Base-by-base conservation (phyloP, 768 basidiomycete species). In the Hypholoma sublateritium region DNA sequence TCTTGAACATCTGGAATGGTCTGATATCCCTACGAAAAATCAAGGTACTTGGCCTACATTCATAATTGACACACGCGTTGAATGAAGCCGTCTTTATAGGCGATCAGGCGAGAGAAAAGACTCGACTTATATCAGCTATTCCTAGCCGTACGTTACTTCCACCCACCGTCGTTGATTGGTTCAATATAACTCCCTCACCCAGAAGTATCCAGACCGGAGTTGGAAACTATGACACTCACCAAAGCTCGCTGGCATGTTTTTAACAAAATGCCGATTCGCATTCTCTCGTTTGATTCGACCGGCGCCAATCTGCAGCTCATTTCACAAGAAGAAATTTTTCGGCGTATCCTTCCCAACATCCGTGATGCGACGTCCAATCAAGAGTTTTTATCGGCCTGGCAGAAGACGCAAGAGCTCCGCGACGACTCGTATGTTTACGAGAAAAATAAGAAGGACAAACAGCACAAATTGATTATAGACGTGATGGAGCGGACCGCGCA, bases 201-300 rank as follows among this genome's bases (percentile, higher is more conserved):
- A 41, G 39, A 1, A 17, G 14, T 41, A 17, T 17, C 39, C 17
- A 8, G 5, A 17, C 13, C 46, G 22, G 46, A 47, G 24, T 22
- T 47, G 22, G 46, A 47, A 28, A 47, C 21, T 22, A 47, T 28
- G 46, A 47, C 25, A 25, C n/a, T 47, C 12, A 47, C 46, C 4
- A 16, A 25, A 22, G 25, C 25, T 25, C 46, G 46, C 5, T 11
- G 34, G 19, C 55, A 56, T 56, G 55, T 56, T 12, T 56, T 25
- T 24, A 56, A 56, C 48, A 48, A 25, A 11, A 56, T 56, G 55
- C 55, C 55, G 16, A 49, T 56, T 13, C 47, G 55, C 11, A 35
- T 56, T 13, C 44, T 56, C 11, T 36, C 47, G n/a, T 41, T 56
- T 32, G 22, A 47, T 41, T 49, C 36, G n/a, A 49, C 21, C 22